These are phyloP conservation scores for Hansenula lynferdii DNA, from an alignment of 1,139 yeast species.

Conservation along the genomic window DNA sequence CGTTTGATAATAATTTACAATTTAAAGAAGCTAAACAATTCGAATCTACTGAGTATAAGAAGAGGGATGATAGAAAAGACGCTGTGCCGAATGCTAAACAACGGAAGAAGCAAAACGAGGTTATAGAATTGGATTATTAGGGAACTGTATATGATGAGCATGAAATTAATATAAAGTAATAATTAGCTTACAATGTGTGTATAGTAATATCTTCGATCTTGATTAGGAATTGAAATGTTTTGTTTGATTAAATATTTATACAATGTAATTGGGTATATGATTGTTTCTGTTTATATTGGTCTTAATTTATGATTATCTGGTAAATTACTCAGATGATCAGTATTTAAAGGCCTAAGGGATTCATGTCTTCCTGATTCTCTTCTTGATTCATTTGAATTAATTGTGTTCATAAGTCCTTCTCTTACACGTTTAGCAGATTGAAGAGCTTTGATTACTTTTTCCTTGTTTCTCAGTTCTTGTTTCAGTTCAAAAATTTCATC, in stretches of 20 bases:
- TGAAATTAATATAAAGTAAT: too few relatives aligned
- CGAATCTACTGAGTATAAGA: neutral
- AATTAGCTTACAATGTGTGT: too few relatives aligned
- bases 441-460: conserved; percentile 71
- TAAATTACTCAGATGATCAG: conserved; percentile 1
- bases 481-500: conserved; percentile 66
- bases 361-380: conserved; percentile 9
- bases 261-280: neutral
- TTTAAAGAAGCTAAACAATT: neutral
- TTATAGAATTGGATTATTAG: neutral
- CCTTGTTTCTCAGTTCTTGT: conserved; percentile 62
- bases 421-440: conserved; percentile 54
- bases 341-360: conserved; percentile 5
- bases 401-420: conserved; percentile 24
- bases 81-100: neutral
- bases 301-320: neutral
- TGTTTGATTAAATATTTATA: neutral
- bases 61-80: neutral
- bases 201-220: too few relatives aligned
- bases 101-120: neutral
- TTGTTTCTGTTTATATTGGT: neutral
- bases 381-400: conserved; percentile 8
- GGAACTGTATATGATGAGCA: too few relatives aligned
- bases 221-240: neutral
- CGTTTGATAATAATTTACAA: conserved; percentile 1